These are phyloP conservation scores for Hirschioporus abietinus DNA, from an alignment of 768 basidiomycete genomes.

Conservation along the genomic window DNA sequence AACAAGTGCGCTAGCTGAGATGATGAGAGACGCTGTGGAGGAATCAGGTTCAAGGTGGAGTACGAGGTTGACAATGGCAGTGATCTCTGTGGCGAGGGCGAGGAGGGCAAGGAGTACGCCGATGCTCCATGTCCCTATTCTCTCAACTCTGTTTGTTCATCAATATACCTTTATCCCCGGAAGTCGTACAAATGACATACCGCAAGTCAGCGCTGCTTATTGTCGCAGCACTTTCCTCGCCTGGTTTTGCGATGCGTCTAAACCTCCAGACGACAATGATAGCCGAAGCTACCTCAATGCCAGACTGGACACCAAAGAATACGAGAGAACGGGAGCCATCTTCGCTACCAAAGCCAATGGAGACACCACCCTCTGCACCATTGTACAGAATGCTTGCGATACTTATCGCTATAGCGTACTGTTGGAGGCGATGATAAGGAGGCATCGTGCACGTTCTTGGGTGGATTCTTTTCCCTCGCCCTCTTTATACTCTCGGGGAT, in stretches of 20 bases:
- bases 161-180: slow-evolving; percentile 10
- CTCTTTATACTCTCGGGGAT: not conserved
- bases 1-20: slow-evolving; percentile 34
- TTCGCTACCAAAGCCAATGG: slow-evolving; percentile 39
- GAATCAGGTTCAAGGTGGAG: slow-evolving; percentile 32
- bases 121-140: slow-evolving; percentile 29
- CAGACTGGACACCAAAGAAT: slow-evolving; percentile 46
- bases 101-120: slow-evolving; percentile 33
- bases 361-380: slow-evolving; percentile 33
- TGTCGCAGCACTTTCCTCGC: slow-evolving; percentile 23
- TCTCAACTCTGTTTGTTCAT: slow-evolving; percentile 29
- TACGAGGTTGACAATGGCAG: slow-evolving; percentile 30
- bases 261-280: slow-evolving; percentile 42
- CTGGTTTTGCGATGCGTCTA: slow-evolving; percentile 25
- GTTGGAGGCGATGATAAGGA: slow-evolving; percentile 29
- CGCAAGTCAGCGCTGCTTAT: slow-evolving; percentile 16
- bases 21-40: slow-evolving; percentile 36
- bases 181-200: slow-evolving; percentile 11
- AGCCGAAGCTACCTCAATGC: slow-evolving; percentile 40
- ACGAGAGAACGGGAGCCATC: slow-evolving; percentile 39
- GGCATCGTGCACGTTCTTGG: not conserved
- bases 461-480: not conserved
- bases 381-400: slow-evolving; percentile 34
- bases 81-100: slow-evolving; percentile 30
- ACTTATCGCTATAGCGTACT: slow-evolving; percentile 35